Evolutionary conservation across 2,329 filamentous ascomycete genomes (phyloP).

Genomic region (Paecilomyces sp.): DNA sequence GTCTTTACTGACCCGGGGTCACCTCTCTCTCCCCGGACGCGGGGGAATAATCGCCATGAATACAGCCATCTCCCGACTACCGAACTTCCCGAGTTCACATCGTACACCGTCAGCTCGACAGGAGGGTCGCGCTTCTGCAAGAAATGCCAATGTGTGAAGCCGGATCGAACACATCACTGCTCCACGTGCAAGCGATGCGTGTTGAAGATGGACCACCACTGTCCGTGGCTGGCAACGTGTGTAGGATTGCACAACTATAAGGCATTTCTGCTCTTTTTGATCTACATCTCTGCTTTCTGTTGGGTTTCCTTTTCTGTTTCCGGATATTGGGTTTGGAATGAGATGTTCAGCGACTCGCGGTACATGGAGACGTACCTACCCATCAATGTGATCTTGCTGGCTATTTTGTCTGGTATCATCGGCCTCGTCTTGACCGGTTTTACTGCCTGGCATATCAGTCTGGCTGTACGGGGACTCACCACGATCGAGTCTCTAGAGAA

Average conservation of each 20-base stretch:
- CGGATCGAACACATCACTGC: constrained; percentile 94
- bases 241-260: constrained; percentile 95
- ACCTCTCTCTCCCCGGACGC: constrained; percentile 34
- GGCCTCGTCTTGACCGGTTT: constrained; percentile 83
- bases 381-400: constrained; percentile 83
- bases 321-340: constrained; percentile 74
- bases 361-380: constrained; percentile 74
- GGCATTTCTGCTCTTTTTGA: constrained; percentile 82
- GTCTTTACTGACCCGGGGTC: constrained; percentile 88
- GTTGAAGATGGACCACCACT: constrained; percentile 99
- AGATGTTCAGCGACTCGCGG: constrained; percentile 64
- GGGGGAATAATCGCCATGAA: constrained; percentile 25
- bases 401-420: constrained; percentile 83
- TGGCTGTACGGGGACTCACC: constrained; percentile 73
- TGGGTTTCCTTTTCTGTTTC: constrained; percentile 73
- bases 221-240: constrained; percentile 94
- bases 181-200: constrained; percentile 91
- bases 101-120: constrained; percentile 86
- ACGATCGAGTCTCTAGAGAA: constrained; percentile 96
- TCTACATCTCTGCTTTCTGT: constrained; percentile 83
- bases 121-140: constrained; percentile 89
- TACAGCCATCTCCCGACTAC: constrained; percentile 79
- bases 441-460: constrained; percentile 81
- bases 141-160: constrained; percentile 91
- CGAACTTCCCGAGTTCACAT: constrained; percentile 56